Evolutionary conservation across 305 asterid species (phyloP).

Genomic region (Striga hermonthica): DNA sequence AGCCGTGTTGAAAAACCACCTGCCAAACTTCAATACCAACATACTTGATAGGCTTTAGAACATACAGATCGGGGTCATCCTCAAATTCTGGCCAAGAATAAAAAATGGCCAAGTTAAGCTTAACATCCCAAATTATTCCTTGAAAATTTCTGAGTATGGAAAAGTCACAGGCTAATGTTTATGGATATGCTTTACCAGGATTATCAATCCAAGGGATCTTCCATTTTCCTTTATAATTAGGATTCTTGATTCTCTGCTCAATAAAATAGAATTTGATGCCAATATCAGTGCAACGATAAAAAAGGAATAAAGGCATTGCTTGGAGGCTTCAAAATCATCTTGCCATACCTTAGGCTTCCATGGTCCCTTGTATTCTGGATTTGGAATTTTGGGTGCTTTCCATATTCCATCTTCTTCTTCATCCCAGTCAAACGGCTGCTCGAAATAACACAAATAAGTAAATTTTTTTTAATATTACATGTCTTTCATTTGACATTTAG

Average conservation of each 20-base stretch:
- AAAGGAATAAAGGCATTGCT: constrained; percentile 4
- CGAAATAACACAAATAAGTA: constrained; percentile 26
- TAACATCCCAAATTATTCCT: constrained; percentile 2
- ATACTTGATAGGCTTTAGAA: constrained; percentile 81
- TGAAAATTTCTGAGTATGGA: constrained; percentile 12
- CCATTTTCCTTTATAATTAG: constrained; percentile 96
- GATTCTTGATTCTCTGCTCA: constrained; percentile 79
- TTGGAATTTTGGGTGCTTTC: constrained; percentile 79
- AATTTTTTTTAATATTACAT: constrained; percentile 10
- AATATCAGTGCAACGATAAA: constrained; percentile 24
- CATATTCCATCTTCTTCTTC: constrained; percentile 95
- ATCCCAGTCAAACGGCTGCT: constrained; percentile 93
- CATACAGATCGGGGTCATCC: constrained; percentile 97
- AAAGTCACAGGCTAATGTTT: not conserved
- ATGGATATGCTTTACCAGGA: constrained; percentile 60
- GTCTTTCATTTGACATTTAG: not conserved
- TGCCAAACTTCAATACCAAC: constrained; percentile 98
- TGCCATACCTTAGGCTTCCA: constrained; percentile 77
- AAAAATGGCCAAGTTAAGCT: constrained; percentile 8
- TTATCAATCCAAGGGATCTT: constrained; percentile 92
- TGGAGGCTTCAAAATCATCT: constrained; percentile 12
- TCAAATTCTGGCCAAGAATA: constrained; percentile 64
- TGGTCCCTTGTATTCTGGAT: constrained; percentile 87
- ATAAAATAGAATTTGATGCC: constrained; percentile 15
- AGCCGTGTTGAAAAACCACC: constrained; percentile 39